Percentiles rank a stretch among this genome's conserved stretches.
These are phyloP conservation scores for Sarocladiaceae sp. DNA, from an alignment of 2,329 filamentous ascomycete species.

Conservation along the genomic window DNA sequence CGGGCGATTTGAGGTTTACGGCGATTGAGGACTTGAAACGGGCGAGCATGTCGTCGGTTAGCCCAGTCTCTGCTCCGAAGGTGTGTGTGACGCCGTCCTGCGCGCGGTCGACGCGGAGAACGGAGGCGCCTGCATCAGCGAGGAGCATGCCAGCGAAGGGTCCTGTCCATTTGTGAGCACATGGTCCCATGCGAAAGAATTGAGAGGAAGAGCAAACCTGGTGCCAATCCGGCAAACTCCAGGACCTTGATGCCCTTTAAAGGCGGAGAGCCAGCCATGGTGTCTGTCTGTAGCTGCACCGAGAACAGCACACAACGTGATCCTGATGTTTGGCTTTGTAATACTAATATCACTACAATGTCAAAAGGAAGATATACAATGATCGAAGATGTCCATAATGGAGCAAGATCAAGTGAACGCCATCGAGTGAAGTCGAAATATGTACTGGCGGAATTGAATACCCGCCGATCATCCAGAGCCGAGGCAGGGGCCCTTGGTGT, in stretches of 20 bases:
- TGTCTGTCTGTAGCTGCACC: too few species aligned
- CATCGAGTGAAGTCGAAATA: background rate
- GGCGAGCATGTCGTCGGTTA: conserved; percentile 69
- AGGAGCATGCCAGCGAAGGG: conserved; percentile 87
- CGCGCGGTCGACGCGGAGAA: conserved; percentile 78
- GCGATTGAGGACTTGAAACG: conserved; percentile 77
- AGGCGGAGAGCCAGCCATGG: conserved; percentile 26
- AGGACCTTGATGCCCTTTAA: conserved; percentile 52
- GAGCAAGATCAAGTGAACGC: background rate
- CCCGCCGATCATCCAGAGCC: background rate
- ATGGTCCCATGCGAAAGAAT: background rate
- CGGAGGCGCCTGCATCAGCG: conserved; percentile 82
- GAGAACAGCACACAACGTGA: too few species aligned
- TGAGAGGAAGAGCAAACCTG: conserved; percentile 37
- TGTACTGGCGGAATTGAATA: conserved; percentile 3
- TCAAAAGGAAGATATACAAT: background rate
- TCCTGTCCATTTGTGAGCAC: conserved; percentile 41
- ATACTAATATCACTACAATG: too few species aligned
- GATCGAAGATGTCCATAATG: background rate
- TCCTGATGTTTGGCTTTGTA: too few species aligned
- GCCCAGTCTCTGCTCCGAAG: conserved; percentile 26
- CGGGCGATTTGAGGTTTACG: conserved; percentile 68
- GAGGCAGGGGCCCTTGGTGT: conserved; percentile 1
- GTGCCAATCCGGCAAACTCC: conserved; percentile 59
- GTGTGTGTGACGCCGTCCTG: conserved; percentile 37